Evolutionary conservation across 2,329 filamentous ascomycete genomes (phyloP).

Genomic region (Cordyceps tenuipes): DNA sequence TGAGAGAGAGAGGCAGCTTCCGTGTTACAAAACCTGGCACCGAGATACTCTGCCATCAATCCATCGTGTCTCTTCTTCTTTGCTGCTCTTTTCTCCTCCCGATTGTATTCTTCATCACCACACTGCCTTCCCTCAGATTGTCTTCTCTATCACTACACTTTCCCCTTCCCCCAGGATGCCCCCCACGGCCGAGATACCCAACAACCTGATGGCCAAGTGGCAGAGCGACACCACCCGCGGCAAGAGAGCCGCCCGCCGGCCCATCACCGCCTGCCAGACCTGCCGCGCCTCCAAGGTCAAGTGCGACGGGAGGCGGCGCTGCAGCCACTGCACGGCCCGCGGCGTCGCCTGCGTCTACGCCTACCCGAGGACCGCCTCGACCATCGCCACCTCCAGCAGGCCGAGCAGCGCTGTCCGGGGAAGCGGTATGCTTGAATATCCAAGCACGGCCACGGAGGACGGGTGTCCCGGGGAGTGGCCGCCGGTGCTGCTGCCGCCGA

Average conservation of each 20-base stretch:
- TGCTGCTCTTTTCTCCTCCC: too few relatives aligned
- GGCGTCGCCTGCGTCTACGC: neutral
- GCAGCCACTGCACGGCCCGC: neutral
- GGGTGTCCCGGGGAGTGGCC: neutral
- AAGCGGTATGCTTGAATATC: too few relatives aligned
- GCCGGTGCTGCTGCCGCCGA: neutral
- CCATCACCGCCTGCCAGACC: neutral
- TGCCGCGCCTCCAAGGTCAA: neutral
- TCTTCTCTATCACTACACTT: too few relatives aligned
- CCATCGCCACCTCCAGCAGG: too few relatives aligned
- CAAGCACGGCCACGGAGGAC: neutral
- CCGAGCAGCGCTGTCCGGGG: neutral
- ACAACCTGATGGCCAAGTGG: constrained; percentile 1
- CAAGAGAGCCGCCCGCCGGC: neutral
- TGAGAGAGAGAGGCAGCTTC: too few relatives aligned
- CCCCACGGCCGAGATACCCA: too few relatives aligned
- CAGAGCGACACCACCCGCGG: neutral
- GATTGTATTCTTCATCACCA: too few relatives aligned
- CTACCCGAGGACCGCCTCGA: neutral
- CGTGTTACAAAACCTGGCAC: too few relatives aligned
- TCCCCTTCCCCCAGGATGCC: too few relatives aligned
- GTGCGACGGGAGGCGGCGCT: neutral
- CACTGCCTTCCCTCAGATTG: too few relatives aligned
- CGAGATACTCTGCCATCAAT: too few relatives aligned
- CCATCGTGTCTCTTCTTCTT: neutral